phyloP scores from a whole-genome alignment of 441 rosid genomes.

The Brassica hybrid region DNA sequence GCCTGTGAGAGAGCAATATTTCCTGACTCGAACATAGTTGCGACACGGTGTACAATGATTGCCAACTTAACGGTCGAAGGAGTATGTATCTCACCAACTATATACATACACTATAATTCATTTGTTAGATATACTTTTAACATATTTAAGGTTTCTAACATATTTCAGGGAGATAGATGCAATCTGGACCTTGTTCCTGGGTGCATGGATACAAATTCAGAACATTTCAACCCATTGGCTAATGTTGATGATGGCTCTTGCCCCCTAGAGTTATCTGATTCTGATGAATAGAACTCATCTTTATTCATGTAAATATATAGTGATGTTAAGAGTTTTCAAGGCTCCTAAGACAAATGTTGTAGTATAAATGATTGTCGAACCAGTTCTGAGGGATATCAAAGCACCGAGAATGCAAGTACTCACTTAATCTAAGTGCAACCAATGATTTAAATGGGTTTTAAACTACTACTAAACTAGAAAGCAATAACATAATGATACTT shows the following conservation, averaged over 20 bases:
- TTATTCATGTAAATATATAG: slow-evolving; percentile 21
- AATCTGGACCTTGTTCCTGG: slow-evolving; percentile 73
- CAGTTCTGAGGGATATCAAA: no score
- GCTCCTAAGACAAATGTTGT: no score
- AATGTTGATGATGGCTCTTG: slow-evolving; percentile 93
- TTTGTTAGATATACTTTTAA: background rate
- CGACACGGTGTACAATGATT: slow-evolving; percentile 65
- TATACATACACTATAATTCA: background rate
- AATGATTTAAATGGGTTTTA: no score
- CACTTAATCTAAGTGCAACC: no score
- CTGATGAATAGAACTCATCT: slow-evolving; percentile 46
- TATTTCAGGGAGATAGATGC: slow-evolving; percentile 84
- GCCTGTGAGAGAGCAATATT: slow-evolving; percentile 90
- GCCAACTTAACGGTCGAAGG: slow-evolving; percentile 84
- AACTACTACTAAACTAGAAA: no score
- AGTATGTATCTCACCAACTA: slow-evolving; percentile 55
- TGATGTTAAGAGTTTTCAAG: no score
- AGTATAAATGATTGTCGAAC: no score
- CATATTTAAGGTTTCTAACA: background rate
- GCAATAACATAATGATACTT: no score
- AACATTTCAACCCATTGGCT: slow-evolving; percentile 71
- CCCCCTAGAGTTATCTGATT: slow-evolving; percentile 55
- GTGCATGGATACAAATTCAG: slow-evolving; percentile 80
- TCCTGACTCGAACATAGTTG: slow-evolving; percentile 69
- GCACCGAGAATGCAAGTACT: no score